Base-by-base conservation (phyloP, 768 basidiomycete genomes). In the Lentinula boryana region DNA sequence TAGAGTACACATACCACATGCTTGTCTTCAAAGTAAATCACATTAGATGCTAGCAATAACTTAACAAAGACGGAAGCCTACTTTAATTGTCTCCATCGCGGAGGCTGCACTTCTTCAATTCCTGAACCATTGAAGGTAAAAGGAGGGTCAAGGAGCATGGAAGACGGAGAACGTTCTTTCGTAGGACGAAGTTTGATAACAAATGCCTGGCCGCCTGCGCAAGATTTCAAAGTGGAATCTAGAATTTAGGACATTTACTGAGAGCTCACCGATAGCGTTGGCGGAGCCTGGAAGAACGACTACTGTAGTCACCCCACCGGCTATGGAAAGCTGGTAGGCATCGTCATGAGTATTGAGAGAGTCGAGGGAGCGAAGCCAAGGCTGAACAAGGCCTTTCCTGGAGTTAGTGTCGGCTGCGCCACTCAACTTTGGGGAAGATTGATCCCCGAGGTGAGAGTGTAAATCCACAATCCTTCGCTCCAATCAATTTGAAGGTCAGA, bases 141-240 rank as follows among this genome's bases (percentile, higher is more conserved):
- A 8, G 93, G 92, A 32, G 91, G 86, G 63, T 95, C 93, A 23
- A 95, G 74, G 5, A 92, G 72, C 84, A 91, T 87, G 3, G 88
- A 84, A 13, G 84, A 81, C 3, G 90, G 80, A 0, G 89, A 86
- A 35, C 86, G 81, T 64, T 91, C 89, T 18, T 76, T 64, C 0
- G 91, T 93, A 60, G 83, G 82, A 41, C 93, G 80, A 16, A 90
- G 73, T 71, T 95, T 95, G 67, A 95, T 84, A 53, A 85, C 80
- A 68, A 93, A 95, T 0, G 90, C 91, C 68, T 93, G 91, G 9
- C 92, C 92, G 54, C 89, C 90, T 80, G 62, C 56, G 13, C 63
- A 13, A 10, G 5, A 9, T 61, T 23, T 27, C n/a, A 13, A 50
- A 32, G 48, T 12, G 10, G 38, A 38, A 63, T 23, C 41, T 16